Evolutionary conservation across 805 yeast genomes (phyloP), one percentile per base, ranked within the genome.

Genomic region (Blastobotrys peoriensis): DNA sequence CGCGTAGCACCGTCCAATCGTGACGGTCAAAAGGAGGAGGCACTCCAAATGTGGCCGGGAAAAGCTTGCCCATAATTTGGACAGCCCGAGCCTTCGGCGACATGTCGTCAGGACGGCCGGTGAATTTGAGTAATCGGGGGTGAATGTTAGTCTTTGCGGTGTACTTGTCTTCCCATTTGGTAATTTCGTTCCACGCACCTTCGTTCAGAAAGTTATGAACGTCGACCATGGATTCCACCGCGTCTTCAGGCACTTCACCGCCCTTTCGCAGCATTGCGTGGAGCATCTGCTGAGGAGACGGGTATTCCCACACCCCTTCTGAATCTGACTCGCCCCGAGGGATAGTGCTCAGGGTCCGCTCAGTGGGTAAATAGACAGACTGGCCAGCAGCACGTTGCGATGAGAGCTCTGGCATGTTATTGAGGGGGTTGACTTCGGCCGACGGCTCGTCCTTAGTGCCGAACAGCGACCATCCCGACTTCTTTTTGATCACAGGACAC

Each of bases 261-360:
- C 96, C 96, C 68, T 93, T 93, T 52, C 91, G 79, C 21, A 88
- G 68, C 98, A 93, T 91, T 9, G 99, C 99, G 59, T 91, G 89
- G 53, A 88, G 80, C 99, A 93, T 93, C 63, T 93, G 99, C 66
- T 93, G 98, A 1, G 99, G 98, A 2, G 96, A 86, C 1, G 99
- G 99, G 61, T 93, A 93, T 66, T 93, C 98, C 99, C 99, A 93
- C 39, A 81, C 78, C 1, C 95, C 95, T 49, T 78, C 79, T 6
- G 68, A 71, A 1, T 68, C 70, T 10, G 61, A 60, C 22, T 70
- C 76, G 22, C 98, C 98, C 51, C 86, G 75, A 17, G 98, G 98
- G 43, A 93, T 93, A 1, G 86, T 67, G 13, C 96, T 86, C 33
- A 81, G 64, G 1, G 95, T 83, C 55, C 96, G 78, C 36, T 83